A percentile compares a stretch with the other conserved stretches of the same genome.
Conservation (phyloP, 805 yeast species). For the Debaryomyces prosopidis region DNA sequence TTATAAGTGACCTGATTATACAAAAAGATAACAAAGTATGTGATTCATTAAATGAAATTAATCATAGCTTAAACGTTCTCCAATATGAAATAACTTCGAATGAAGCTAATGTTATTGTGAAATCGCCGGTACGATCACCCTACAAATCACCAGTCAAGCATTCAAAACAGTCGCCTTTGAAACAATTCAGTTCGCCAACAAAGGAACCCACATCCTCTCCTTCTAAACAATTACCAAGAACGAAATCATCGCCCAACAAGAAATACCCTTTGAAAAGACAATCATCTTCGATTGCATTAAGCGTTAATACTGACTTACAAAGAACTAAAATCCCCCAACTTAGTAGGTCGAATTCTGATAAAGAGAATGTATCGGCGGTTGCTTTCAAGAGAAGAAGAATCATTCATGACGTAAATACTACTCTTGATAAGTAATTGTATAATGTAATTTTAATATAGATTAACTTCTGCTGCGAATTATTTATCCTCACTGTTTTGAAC, state of each 20-base stretch:
- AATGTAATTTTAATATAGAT: not conserved
- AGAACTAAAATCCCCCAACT: constrained; percentile 3
- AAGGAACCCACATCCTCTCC: not conserved
- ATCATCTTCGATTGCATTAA: not conserved
- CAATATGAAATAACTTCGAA: not conserved
- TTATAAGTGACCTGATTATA: not conserved
- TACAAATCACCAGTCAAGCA: not conserved
- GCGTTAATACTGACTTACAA: not conserved
- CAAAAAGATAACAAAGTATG: not conserved
- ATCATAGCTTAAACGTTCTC: not conserved
- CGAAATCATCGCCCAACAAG: constrained; percentile 3
- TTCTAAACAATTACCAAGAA: not conserved
- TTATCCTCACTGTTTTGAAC: not conserved
- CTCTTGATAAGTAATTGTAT: constrained; percentile 3
- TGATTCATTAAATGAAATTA: not conserved
- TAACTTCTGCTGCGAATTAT: not conserved
- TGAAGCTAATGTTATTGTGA: not conserved
- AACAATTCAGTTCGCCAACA: not conserved
- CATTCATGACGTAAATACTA: constrained; percentile 4
- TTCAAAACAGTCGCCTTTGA: constrained; percentile 2
- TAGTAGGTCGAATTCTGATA: not conserved
- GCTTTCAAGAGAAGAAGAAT: constrained; percentile 13
- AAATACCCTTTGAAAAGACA: constrained; percentile 6
- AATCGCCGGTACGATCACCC: not conserved
- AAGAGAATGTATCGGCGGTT: not conserved